Evolutionary conservation across 169 alveolate genomes (phyloP).

Genomic region (Eimeria necatrix): DNA sequence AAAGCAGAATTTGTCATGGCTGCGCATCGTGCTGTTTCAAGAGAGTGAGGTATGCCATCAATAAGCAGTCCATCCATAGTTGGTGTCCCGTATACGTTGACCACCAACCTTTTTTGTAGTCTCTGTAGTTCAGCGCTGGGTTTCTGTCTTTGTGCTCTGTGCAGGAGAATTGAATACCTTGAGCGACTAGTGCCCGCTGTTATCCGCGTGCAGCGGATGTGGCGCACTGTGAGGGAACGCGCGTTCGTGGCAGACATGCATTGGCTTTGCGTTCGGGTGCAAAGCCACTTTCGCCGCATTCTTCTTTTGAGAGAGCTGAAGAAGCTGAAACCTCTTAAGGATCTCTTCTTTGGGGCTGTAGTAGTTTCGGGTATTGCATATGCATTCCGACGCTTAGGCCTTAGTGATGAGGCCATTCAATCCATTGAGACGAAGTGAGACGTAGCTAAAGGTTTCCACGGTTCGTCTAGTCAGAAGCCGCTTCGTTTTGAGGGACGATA

Average conservation of each 20-base stretch:
- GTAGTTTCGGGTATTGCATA: conserved; percentile 15
- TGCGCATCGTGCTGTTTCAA: no score
- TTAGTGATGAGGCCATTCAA: conserved; percentile 42
- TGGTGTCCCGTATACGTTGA: no score
- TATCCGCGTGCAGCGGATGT: conserved; percentile 64
- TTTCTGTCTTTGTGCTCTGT: not conserved
- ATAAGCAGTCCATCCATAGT: no score
- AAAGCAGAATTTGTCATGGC: no score
- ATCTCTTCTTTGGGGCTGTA: conserved; percentile 70
- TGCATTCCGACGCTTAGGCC: conserved; percentile 16
- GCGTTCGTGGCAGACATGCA: conserved; percentile 76
- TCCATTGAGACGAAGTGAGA: conserved; percentile 42
- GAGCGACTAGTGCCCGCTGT: conserved; percentile 74
- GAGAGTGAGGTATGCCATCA: no score
- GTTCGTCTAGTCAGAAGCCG: not conserved
- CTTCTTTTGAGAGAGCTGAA: not conserved
- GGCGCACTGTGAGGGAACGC: conserved; percentile 78
- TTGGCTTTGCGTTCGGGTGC: conserved; percentile 68
- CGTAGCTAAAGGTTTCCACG: not conserved
- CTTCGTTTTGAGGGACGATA: not conserved
- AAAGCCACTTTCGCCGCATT: conserved; percentile 73
- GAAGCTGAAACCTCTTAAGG: not conserved
- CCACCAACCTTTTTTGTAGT: no score
- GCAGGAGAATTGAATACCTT: conserved; percentile 72
- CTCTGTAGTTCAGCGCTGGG: no score